Percentiles rank a stretch among this genome's conserved stretches.
Evolutionary conservation across 345 rosid genomes (phyloP).

Genomic region (Leavenworthia alabamica): DNA sequence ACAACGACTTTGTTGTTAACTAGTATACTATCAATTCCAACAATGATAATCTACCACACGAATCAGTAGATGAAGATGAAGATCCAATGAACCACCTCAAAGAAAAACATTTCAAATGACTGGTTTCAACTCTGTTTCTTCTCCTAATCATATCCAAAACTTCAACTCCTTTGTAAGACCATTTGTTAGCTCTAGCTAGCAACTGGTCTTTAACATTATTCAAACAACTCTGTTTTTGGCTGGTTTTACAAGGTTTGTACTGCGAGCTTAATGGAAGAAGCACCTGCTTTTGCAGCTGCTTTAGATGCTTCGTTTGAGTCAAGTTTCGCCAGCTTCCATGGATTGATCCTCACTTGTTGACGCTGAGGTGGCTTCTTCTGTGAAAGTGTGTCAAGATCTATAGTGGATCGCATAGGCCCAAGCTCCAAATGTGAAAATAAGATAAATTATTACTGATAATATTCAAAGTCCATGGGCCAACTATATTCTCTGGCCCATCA

Average conservation of each 20-base stretch:
- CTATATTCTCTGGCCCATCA: background rate
- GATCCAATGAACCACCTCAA: too few relatives aligned
- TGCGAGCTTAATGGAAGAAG: slow-evolving; percentile 58
- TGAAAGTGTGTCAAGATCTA: slow-evolving; percentile 57
- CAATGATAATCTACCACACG: too few relatives aligned
- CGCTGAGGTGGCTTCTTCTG: slow-evolving; percentile 57
- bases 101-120: too few relatives aligned
- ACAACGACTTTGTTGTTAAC: too few relatives aligned
- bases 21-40: too few relatives aligned
- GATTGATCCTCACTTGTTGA: slow-evolving; percentile 70
- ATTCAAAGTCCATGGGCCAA: slow-evolving; percentile 1
- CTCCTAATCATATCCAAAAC: too few relatives aligned
- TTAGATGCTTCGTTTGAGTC: slow-evolving; percentile 73
- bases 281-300: slow-evolving; percentile 82
- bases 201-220: too few relatives aligned
- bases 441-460: background rate
- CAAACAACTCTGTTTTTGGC: slow-evolving; percentile 34
- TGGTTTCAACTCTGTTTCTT: background rate
- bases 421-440: slow-evolving; percentile 61
- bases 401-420: slow-evolving; percentile 65
- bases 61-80: too few relatives aligned
- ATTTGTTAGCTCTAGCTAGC: too few relatives aligned
- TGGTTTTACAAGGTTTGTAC: slow-evolving; percentile 51
- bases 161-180: too few relatives aligned
- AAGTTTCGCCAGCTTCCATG: slow-evolving; percentile 86